Evolutionary conservation across 495 filamentous ascomycete species (phyloP).

Genomic region (Pseudomonodictys pantanalensis): DNA sequence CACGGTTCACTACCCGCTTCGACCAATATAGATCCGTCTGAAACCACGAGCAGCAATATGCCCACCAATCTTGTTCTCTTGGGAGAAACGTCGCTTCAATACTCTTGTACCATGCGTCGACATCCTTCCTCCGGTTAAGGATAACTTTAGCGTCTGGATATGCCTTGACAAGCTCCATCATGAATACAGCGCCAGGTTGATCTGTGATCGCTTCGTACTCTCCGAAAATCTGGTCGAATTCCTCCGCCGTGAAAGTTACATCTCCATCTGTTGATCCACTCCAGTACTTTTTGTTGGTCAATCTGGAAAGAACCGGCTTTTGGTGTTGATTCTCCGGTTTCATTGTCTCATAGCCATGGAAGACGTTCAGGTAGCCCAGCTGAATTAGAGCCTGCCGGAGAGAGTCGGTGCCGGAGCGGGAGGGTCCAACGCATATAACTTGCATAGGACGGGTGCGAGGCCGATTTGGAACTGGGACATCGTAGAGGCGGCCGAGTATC

Average conservation of each 20-base stretch:
- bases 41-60: no score
- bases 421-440: background rate
- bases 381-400: background rate
- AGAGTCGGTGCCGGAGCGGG: background rate
- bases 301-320: background rate
- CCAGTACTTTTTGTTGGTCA: background rate
- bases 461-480: background rate
- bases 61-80: no score
- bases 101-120: background rate
- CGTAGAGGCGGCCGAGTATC: background rate
- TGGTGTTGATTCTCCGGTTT: background rate
- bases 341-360: background rate
- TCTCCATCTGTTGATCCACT: background rate
- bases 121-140: background rate
- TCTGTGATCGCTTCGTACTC: background rate
- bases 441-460: background rate
- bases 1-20: no score
- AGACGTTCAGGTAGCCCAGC: background rate
- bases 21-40: no score
- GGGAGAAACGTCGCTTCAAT: no score
- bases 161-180: background rate
- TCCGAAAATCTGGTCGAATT: background rate
- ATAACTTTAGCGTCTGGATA: background rate
- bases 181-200: background rate
- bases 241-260: background rate